Base-by-base conservation (phyloP, 2,329 filamentous ascomycete species). In the Leptosphaerulina australis region DNA sequence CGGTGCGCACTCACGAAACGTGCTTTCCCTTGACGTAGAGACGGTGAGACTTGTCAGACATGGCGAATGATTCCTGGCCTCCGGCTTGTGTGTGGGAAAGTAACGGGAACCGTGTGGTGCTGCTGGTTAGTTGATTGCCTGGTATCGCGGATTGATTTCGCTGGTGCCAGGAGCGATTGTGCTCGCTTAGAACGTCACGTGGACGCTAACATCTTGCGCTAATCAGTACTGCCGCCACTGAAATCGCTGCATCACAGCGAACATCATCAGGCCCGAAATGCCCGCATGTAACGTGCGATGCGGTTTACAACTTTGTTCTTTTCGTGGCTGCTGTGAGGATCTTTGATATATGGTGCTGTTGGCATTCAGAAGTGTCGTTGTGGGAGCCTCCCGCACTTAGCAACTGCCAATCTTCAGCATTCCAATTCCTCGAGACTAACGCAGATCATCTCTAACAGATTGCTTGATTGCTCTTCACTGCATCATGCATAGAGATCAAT, bases 1-100 rank as follows among this genome's bases (percentile, higher is more conserved):
- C 37, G 46, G 52, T 44, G 55, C 92, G 90, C 85, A 95, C 88
- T 85, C 96, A 97, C 82, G 62, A 68, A 82, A 97, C 83, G 87
- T 97, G 93, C 81, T 91, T 92, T 84, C 91, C 93, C 91, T 74
- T 74, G 53, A 74, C 71, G 62, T 74, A 74, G 61, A 74, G 68
- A 62, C 68, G 68, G 65, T 71, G 68, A 60, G 64, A 68, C 59
- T 68, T 64, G 52, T 71, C 68, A 67, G 68, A 68, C 68, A 71
- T 71, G 63, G 64, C 66, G 67, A 66, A 57, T 55, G 53, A 58
- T 65, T 68, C 59, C 58, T 66, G 64, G 58, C 56, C 62, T 64
- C 56, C 52, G 57, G 49, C 47, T 51, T 59, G 45, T 63, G 55
- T 59, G 55, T 61, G 57, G 37, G 61, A 58, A 55, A 62, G 58